A percentile compares a stretch with the other conserved stretches of the same genome.
These are phyloP conservation scores for Punctularia strigosozonata DNA, from an alignment of 768 basidiomycete genomes.

Conservation along the genomic window DNA sequence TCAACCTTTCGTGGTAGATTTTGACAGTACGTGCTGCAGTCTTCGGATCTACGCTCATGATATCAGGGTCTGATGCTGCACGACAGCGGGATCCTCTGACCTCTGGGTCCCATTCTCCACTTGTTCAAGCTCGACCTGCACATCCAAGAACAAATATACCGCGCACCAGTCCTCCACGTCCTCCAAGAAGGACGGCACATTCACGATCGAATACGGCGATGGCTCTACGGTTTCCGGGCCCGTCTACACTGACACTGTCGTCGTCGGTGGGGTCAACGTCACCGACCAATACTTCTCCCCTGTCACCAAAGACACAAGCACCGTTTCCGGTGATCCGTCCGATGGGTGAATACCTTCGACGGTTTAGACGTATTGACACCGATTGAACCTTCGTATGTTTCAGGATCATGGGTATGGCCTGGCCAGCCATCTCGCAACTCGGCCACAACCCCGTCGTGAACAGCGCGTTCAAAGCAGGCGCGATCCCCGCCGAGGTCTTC, in stretches of 20 bases:
- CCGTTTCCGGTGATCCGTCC: conserved; percentile 5
- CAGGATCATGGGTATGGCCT: conserved; percentile 16
- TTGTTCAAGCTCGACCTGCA: conserved; percentile 1
- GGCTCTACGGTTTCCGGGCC: conserved; percentile 17
- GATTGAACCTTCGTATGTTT: no score
- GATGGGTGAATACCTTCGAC: no score
- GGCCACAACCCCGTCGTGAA: conserved; percentile 13
- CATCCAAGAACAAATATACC: conserved; percentile 1
- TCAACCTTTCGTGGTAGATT: conserved; percentile 26
- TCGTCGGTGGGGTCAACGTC: conserved; percentile 9
- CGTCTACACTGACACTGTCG: conserved; percentile 18
- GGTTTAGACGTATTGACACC: no score
- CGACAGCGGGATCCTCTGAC: conserved; percentile 3
- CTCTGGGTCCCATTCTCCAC: conserved; percentile 6
- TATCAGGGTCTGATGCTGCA: neutral
- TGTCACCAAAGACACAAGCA: conserved; percentile 10
- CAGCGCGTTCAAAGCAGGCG: conserved; percentile 10
- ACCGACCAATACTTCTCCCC: conserved; percentile 12
- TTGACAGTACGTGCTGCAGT: conserved; percentile 21
- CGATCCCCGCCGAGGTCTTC: conserved; percentile 11
- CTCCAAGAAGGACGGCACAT: conserved; percentile 6
- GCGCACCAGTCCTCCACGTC: conserved; percentile 8
- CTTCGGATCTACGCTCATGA: neutral
- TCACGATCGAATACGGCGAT: conserved; percentile 22
- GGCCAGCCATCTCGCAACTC: conserved; percentile 11